Evolutionary conservation across 1,284 basidiomycete species (phyloP), one percentile per base, ranked within the genome.

Genomic region (Inonotus obliquus): DNA sequence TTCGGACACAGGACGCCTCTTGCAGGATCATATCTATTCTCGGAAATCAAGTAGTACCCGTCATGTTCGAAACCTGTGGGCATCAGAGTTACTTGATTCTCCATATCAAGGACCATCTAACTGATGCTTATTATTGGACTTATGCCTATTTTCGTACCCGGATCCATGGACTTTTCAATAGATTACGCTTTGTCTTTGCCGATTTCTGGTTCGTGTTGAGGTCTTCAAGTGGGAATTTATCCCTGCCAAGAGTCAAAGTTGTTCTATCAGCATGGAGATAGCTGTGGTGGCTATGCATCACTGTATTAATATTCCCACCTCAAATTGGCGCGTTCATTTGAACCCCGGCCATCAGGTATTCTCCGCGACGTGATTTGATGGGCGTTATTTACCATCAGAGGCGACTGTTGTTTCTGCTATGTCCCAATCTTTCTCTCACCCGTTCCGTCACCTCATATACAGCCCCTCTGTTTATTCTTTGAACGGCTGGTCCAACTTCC

Each of bases 361-460:
- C 51, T 52, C 51, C 27, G 51, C 32, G 19, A 35, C 51, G 27
- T 52, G 51, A 52, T 52, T 52, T 52, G 51, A 52, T 52, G 51
- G 17, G 17, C 2, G 32, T 9, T 35, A 35, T 19, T 2, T 17
- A 35, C 4, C 27, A 23, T 52, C 27, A 52, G 27, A 52, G 32
- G 29, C 13, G 51, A 52, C 32, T 17, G 2, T 14, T n/a, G 25
- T 32, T 27, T 29, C 17, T 1, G 1, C 32, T 27, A 5, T 27
- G 27, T 17, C 49, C 29, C 27, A 35, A 52, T 11, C 51, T 52
- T 35, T 35, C 47, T 52, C 51, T 27, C 51, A 52, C 51, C 21
- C 4, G 11, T 27, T 27, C 29, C 51, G 19, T 19, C 17, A 35
- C n/a, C 51, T 52, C 27, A 52, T 52, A 52, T n/a, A 23, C 13